Conservation (phyloP, 148 eudicot species). For the Rheum nobile region DNA sequence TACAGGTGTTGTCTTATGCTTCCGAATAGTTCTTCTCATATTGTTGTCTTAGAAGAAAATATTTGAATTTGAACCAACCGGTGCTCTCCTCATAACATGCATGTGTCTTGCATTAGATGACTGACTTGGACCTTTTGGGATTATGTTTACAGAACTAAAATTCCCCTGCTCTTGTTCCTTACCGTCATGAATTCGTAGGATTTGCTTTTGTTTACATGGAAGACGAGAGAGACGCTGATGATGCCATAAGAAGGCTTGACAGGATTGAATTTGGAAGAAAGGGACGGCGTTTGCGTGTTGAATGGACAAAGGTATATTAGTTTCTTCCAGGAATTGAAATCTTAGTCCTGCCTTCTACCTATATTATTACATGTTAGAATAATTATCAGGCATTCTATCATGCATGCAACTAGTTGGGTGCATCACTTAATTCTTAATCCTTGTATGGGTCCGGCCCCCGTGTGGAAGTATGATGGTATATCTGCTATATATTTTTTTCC, state of each 20-base stretch:
- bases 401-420: too few relatives aligned
- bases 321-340: too few relatives aligned
- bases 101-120: conserved; percentile 3
- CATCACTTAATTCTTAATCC: too few relatives aligned
- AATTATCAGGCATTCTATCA: too few relatives aligned
- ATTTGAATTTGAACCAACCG: neutral
- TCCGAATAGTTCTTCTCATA: conserved; percentile 8
- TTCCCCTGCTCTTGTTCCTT: conserved; percentile 1
- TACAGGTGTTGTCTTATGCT: conserved; percentile 32
- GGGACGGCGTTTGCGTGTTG: conserved; percentile 72
- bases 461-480: too few relatives aligned
- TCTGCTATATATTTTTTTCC: too few relatives aligned
- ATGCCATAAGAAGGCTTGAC: conserved; percentile 55
- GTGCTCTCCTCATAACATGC: conserved; percentile 3
- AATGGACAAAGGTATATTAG: conserved; percentile 87
- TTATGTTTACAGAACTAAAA: neutral
- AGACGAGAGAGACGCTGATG: conserved; percentile 46
- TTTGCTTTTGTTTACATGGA: conserved; percentile 53
- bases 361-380: too few relatives aligned
- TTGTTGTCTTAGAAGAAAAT: conserved; percentile 8
- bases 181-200: conserved; percentile 20
- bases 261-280: conserved; percentile 66
- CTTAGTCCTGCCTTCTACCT: too few relatives aligned
- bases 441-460: too few relatives aligned
- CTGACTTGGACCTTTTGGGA: neutral